phyloP scores from a whole-genome alignment of 176 grass and related monocot genomes.

The Hordeum marinum region DNA sequence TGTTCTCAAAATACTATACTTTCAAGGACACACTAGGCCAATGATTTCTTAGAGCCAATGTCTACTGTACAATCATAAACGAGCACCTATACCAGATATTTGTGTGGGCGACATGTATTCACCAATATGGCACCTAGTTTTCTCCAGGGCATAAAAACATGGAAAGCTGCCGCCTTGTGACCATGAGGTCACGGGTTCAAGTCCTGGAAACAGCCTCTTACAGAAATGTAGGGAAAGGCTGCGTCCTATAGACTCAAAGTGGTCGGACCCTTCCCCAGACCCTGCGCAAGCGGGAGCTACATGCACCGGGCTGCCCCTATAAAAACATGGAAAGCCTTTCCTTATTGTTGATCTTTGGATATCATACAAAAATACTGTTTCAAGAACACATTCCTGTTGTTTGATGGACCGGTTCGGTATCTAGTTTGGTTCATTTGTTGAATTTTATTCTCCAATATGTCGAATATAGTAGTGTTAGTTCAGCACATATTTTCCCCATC shows the following conservation, averaged over 20 bases:
- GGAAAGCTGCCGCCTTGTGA: too few relatives aligned
- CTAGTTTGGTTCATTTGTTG: neutral
- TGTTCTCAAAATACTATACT: neutral
- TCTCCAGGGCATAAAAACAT: conserved; percentile 13
- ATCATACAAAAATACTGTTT: neutral
- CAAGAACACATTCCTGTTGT: neutral
- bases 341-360: neutral
- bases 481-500: conserved; percentile 5
- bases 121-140: neutral
- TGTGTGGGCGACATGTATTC: neutral
- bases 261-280: too few relatives aligned
- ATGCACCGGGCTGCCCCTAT: too few relatives aligned
- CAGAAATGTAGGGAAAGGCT: too few relatives aligned
- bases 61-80: neutral
- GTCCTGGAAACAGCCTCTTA: too few relatives aligned
- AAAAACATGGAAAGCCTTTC: neutral
- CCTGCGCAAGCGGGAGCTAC: too few relatives aligned
- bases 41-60: neutral
- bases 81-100: neutral
- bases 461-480: neutral
- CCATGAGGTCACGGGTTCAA: too few relatives aligned
- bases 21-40: neutral
- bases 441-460: neutral
- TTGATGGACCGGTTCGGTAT: neutral
- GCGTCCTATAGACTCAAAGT: too few relatives aligned